Percentiles rank a stretch among this genome's conserved stretches.
These are phyloP conservation scores for Grigorovia humatica DNA, from an alignment of 805 yeast species.

Conservation along the genomic window DNA sequence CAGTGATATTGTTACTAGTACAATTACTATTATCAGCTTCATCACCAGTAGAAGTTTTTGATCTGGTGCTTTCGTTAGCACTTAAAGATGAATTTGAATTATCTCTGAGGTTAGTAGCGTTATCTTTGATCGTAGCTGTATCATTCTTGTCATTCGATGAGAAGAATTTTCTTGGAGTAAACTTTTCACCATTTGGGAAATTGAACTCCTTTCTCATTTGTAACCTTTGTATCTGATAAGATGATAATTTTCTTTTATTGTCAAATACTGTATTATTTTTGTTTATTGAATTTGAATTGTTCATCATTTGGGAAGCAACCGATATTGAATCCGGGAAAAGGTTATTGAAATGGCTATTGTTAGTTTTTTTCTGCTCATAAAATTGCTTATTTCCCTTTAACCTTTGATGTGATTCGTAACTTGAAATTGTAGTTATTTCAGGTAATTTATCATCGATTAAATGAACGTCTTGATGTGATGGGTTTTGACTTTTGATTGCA, in stretches of 20 bases:
- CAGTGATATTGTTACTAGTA: neutral
- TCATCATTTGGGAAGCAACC: neutral
- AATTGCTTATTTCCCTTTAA: neutral
- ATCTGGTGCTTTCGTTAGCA: too few species aligned
- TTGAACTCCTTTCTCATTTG: conserved; percentile 24
- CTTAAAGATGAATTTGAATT: too few species aligned
- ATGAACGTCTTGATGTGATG: neutral
- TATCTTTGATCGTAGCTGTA: neutral
- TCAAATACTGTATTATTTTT: neutral
- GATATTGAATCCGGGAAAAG: neutral
- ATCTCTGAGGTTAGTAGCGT: neutral
- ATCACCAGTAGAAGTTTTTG: neutral
- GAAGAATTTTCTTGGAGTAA: conserved; percentile 20
- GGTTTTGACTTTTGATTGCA: neutral
- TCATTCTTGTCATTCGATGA: neutral
- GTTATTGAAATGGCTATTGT: neutral
- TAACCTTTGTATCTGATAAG: conserved; percentile 23
- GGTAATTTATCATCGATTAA: neutral
- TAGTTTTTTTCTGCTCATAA: neutral
- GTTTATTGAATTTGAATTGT: neutral
- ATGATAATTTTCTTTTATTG: conserved; percentile 10
- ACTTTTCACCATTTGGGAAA: conserved; percentile 28
- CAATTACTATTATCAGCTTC: neutral
- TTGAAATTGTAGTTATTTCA: neutral
- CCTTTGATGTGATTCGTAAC: neutral